Base-by-base conservation (phyloP, 345 rosid genomes). In the Eucalyptus erythrocorys region DNA sequence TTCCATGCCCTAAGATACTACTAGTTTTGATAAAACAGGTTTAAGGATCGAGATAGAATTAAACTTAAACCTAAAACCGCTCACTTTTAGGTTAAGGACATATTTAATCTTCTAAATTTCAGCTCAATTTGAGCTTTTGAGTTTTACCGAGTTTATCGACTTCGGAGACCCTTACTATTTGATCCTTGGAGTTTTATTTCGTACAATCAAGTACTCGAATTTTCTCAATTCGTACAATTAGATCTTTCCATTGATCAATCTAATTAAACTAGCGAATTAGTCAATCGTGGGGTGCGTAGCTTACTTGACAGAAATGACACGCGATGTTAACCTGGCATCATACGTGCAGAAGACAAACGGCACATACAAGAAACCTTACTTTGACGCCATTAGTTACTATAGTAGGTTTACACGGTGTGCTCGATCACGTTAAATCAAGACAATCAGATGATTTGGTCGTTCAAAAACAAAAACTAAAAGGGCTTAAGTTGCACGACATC, bases 141-240 rank as follows among this genome's bases (percentile, higher is more conserved):
- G 11, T 68, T 68, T 66, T 66, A 32, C 19, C 0, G 1, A 66
- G 76, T n/a, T n/a, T n/a, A n/a, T 32, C 10, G 2, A n/a, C 22
- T 66, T 66, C 16, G 0, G 0, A 2, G 19, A 4, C 17, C 34
- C 76, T 2, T 32, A 14, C 4, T 14, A 3, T 30, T 30, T 30
- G 16, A 13, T 61, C 71, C 17, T 14, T 30, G 17, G 5, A n/a
- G 21, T 32, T 66, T 66, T n/a, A 66, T 66, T 64, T n/a, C 3
- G 21, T n/a, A 7, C 37, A 7, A 0, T n/a, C 6, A 8, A 32
- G 4, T 61, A 61, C 71, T 61, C 17, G 7, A 61, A 61, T n/a
- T 30, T 64, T 64, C 71, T 64, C 5, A 64, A n/a, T 55, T 24
- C 61, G 30, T 55, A 55, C 61, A 55, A 22, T 12, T 2, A 55